Percentiles rank a stretch among this genome's conserved stretches.
Conservation (phyloP, 306 rosid genomes). For the Quercus wislizeni region DNA sequence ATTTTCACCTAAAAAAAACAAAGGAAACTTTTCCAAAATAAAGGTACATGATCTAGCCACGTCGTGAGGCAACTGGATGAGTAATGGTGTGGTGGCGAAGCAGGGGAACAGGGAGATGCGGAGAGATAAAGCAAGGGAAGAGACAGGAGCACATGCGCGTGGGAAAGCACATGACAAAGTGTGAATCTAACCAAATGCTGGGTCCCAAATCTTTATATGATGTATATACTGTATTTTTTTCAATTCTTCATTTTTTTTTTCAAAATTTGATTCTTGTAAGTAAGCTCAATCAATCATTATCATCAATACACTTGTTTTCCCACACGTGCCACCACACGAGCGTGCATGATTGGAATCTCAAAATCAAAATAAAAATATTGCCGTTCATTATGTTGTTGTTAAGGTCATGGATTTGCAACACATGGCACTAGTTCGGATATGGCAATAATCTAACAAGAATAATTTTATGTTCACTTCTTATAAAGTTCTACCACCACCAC, state of each 20-base stretch:
- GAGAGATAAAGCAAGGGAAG: constrained; percentile 16
- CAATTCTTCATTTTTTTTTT: not conserved
- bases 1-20: no score
- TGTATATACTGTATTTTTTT: not conserved
- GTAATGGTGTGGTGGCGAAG: constrained; percentile 2
- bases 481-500: no score
- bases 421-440: no score
- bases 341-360: not conserved
- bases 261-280: not conserved
- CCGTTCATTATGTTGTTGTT: no score
- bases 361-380: no score
- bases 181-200: not conserved
- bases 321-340: not conserved
- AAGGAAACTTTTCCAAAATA: no score
- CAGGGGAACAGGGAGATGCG: constrained; percentile 8
- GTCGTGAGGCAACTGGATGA: not conserved
- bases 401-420: no score
- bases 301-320: no score
- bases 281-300: not conserved
- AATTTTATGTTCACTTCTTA: no score
- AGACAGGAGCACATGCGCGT: constrained; percentile 36
- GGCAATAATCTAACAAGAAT: no score
- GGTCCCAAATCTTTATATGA: not conserved
- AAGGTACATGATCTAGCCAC: not conserved
- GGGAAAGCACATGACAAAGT: constrained; percentile 13